Evolutionary conservation across 1,139 yeast genomes (phyloP), one percentile per base, ranked within the genome.

Genomic region (Kodamaea derodonti): DNA sequence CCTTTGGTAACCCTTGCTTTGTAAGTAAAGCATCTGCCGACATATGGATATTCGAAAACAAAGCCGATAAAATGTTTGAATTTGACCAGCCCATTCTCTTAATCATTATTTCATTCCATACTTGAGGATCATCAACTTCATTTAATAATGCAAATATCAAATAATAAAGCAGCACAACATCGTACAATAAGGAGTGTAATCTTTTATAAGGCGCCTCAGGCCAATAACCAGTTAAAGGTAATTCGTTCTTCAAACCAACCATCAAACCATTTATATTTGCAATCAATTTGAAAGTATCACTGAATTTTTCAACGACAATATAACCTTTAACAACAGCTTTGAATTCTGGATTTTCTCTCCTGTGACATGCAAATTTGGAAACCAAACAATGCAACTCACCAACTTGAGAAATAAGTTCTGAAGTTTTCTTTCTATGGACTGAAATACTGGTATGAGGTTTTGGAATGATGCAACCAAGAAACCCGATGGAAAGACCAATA

Each of bases 141-240:
- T 63, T 52, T 29, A 64, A 45, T 4, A 60, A 47, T 2, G 49
- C 29, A 22, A 55, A 48, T 8, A 63, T 40, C 29, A 56, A 39
- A 28, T 48, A 54, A 37, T 62, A 62, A 20, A 63, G 43, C 42
- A 54, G 65, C 3, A 57, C 42, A 3, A 62, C 46, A 36, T 63
- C 66, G 15, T 54, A 51, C 8, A 62, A 38, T n/a, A 51, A 43
- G 4, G 37, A 37, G 32, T 54, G 61, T 9, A 65, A 42, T 33
- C 49, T 47, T 14, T 34, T 35, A 38, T 64, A 64, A 29, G 55
- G 60, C 12, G 45, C 43, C 20, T 47, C 49, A 1, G 71, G 70
- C 69, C 69, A 65, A n/a, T 46, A 34, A 0, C 71, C 70, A 2
- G 57, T 43, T 7, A 64, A 32, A 0, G 65, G 60, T 7, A 60